Evolutionary conservation across 78 protist species (phyloP), one percentile per base, ranked within the genome.

Genomic region (Dictyostelium purpureum): DNA sequence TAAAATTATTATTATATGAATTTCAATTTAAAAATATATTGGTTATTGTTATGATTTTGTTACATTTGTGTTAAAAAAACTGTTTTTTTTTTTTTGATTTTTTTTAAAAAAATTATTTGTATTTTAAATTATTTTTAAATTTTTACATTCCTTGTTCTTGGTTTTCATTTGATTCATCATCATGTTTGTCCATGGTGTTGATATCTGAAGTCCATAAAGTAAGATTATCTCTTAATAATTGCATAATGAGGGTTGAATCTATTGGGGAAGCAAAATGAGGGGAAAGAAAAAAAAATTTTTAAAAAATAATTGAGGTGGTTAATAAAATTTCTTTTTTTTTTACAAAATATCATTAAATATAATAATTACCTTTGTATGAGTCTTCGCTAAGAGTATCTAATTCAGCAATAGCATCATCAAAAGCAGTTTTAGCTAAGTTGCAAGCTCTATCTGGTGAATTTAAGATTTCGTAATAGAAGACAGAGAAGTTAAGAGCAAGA

Each of bases 401-500:
- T 88, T 98, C 99, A 83, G 99, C 90, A 33, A 97, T 96, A 83
- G 99, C 98, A 59, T 93, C 98, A 67, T 98, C 98, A 75, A 98
- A 98, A 24, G 99, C 99, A 59, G 78, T 66, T 95, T 97, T 96
- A 78, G 99, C 99, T 37, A 98, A 93, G 31, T 51, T 69, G 83
- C 98, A 96, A 1, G 99, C 99, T 45, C 80, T 63, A 24, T 96
- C 98, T 56, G 97, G 99, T 24, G 94, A 67, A 85, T 97, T 94
- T 40, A 97, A 63, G 90, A 98, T 98, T 95, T 99, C 99, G 88
- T 97, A 98, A 97, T 96, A 97, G 97, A 98, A 99, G 61, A 98
- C 99, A 19, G 99, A 97, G 97, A 98, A 98, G 98, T 98, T 99
- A 79, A 99, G 98, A 76, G 99, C 99, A 1, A 98, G 97, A 70